These are phyloP conservation scores for Coffea canephora DNA, from an alignment of 257 asterid genomes.

Conservation along the genomic window DNA sequence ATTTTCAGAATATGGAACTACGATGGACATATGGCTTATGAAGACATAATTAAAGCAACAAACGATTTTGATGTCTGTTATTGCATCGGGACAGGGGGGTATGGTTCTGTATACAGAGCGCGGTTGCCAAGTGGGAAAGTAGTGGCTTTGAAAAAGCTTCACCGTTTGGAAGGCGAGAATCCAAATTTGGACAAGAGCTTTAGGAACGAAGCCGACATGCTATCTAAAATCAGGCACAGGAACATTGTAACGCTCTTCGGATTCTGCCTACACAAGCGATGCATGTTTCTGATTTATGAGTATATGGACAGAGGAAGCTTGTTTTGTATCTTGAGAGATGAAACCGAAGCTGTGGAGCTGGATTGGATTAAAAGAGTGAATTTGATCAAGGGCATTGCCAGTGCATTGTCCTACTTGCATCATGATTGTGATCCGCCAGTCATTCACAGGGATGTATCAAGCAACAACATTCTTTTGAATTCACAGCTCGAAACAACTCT, in stretches of 20 bases:
- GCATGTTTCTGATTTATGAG: constrained; percentile 4
- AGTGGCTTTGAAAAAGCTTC: constrained; percentile 10
- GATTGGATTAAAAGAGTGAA: constrained; percentile 10
- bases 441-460: constrained; percentile 8
- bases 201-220: constrained; percentile 5
- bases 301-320: constrained; percentile 9
- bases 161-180: neutral
- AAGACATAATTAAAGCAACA: neutral
- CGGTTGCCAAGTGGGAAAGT: neutral
- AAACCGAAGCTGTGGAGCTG: neutral
- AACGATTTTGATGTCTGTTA: constrained; percentile 1
- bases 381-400: constrained; percentile 9
- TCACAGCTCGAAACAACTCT: neutral
- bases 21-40: neutral
- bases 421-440: neutral
- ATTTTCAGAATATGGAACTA: neutral
- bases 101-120: neutral
- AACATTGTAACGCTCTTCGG: constrained; percentile 2
- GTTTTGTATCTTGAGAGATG: neutral
- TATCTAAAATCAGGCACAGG: constrained; percentile 1
- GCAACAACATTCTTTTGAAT: constrained; percentile 8
- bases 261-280: neutral
- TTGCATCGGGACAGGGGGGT: constrained; percentile 6
- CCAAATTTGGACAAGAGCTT: neutral
- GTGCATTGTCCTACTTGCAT: constrained; percentile 3